Evolutionary conservation across 495 filamentous ascomycete genomes (phyloP).

Genomic region (Glarea lozoyensis): DNA sequence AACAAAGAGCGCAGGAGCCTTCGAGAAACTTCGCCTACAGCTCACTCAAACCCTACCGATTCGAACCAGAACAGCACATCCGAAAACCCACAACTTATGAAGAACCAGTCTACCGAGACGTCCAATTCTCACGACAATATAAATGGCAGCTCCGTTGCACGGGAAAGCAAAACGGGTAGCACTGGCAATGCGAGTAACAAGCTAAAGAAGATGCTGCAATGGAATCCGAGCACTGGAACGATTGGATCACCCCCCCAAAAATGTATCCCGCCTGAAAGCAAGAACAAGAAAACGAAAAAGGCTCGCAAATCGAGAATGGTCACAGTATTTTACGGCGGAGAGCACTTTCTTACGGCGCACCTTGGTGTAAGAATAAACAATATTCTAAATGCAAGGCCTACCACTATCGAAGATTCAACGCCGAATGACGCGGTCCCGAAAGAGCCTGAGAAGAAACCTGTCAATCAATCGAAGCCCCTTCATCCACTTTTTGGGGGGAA

Average conservation of each 20-base stretch:
- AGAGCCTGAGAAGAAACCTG: slow-evolving; percentile 1
- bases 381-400: slow-evolving; percentile 8
- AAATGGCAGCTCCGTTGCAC: no score
- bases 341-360: slow-evolving; percentile 7
- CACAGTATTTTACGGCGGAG: slow-evolving; percentile 7
- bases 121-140: no score
- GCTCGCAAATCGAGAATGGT: slow-evolving; percentile 14
- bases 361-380: slow-evolving; percentile 39
- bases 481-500: slow-evolving; percentile 17
- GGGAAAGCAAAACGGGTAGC: no score
- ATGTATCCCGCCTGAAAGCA: neutral
- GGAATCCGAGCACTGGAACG: slow-evolving; percentile 43
- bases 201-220: slow-evolving; percentile 34
- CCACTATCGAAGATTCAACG: neutral
- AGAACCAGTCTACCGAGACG: no score
- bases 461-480: no score
- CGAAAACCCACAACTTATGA: no score
- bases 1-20: no score
- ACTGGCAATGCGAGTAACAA: no score
- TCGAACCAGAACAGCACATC: no score
- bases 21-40: no score
- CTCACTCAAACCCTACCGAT: no score
- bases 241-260: slow-evolving; percentile 42
- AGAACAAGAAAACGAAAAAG: slow-evolving; percentile 5
- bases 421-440: slow-evolving; percentile 12